Conservation (phyloP, 306 rosid genomes). For the Parietaria judaica region DNA sequence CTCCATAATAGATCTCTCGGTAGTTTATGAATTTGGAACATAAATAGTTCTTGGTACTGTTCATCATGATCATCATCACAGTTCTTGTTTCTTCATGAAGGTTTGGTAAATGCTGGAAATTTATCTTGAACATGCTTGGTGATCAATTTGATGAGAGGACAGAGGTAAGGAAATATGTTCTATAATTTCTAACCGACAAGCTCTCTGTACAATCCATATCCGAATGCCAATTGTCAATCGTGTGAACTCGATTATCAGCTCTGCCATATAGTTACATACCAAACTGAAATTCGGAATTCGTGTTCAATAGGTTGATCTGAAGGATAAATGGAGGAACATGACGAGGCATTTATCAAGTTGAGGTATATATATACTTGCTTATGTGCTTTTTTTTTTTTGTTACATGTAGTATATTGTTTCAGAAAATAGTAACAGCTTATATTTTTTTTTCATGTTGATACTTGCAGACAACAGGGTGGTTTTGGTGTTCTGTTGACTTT, state of each 20-base stretch:
- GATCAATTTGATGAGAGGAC: slow-evolving; percentile 4
- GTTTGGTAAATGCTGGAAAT: background rate
- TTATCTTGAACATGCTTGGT: background rate
- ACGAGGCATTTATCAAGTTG: background rate
- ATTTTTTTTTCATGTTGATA: too few relatives aligned
- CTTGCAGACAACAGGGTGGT: too few relatives aligned
- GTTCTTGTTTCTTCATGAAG: background rate
- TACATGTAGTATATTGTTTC: too few relatives aligned
- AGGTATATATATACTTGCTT: background rate
- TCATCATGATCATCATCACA: background rate
- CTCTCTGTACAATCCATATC: background rate
- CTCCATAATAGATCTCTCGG: too few relatives aligned
- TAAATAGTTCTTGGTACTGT: background rate
- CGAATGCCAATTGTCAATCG: too few relatives aligned
- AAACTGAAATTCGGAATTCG: background rate
- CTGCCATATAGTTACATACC: background rate
- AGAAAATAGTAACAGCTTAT: too few relatives aligned
- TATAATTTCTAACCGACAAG: background rate
- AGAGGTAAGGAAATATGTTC: background rate
- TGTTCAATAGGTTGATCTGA: slow-evolving; percentile 4
- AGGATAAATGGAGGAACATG: slow-evolving; percentile 8
- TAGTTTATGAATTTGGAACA: background rate
- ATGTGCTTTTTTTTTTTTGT: background rate
- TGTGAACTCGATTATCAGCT: background rate
- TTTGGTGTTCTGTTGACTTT: too few relatives aligned